phyloP scores from a whole-genome alignment of 23 red algal species.

The Gracilaria vermiculophylla region DNA sequence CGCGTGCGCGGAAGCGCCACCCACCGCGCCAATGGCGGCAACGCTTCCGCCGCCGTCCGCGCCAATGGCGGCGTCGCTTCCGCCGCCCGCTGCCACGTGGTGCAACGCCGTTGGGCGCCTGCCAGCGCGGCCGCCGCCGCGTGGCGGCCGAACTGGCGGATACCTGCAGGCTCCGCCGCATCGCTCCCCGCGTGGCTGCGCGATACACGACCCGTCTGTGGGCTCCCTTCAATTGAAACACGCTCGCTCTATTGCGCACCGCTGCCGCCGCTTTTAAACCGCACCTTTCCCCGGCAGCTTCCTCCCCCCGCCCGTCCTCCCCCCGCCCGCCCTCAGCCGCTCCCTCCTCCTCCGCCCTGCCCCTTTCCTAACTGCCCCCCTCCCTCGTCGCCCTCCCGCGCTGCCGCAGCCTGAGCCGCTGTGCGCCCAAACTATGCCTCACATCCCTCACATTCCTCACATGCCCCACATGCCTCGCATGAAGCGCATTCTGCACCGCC shows the following conservation, averaged over 20 bases:
- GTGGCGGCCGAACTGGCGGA: no score
- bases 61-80: no score
- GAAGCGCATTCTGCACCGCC: slow-evolving; percentile 36
- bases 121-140: no score
- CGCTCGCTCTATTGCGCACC: background rate
- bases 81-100: no score
- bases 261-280: background rate
- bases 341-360: background rate
- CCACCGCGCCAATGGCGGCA: no score
- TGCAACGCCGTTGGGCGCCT: no score
- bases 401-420: background rate
- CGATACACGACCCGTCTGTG: no score
- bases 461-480: slow-evolving; percentile 29
- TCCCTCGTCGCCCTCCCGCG: background rate
- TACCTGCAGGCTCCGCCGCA: no score
- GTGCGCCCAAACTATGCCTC: background rate
- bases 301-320: background rate
- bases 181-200: no score
- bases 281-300: background rate
- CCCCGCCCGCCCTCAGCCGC: background rate
- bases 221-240: no score
- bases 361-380: background rate
- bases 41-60: no score
- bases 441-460: background rate
- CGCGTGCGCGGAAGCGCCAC: background rate